These are phyloP conservation scores for Phytophthora constricta DNA, from an alignment of 352 stramenopile species.

Conservation along the genomic window DNA sequence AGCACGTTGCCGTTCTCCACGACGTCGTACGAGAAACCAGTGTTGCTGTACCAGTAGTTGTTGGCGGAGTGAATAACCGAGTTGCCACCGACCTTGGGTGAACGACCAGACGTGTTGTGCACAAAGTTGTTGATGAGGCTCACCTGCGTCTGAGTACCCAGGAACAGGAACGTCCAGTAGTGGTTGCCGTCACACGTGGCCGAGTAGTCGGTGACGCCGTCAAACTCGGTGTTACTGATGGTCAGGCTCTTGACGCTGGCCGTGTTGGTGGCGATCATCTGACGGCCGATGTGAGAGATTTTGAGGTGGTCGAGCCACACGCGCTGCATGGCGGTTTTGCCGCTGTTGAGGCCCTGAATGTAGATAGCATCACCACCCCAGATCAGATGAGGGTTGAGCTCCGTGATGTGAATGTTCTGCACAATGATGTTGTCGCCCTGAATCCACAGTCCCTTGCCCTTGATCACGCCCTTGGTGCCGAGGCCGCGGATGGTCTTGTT, in stretches of 20 bases:
- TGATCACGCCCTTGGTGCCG: constrained; percentile 41
- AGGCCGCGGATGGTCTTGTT: constrained; percentile 48
- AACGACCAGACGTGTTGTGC: constrained; percentile 36
- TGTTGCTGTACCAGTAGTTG: constrained; percentile 46
- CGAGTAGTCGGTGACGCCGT: constrained; percentile 41
- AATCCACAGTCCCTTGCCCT: constrained; percentile 44
- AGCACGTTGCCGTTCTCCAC: constrained; percentile 27
- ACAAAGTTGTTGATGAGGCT: constrained; percentile 38
- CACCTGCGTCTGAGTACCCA: constrained; percentile 16
- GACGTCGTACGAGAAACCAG: constrained; percentile 32
- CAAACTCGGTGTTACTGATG: constrained; percentile 50
- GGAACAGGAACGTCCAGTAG: constrained; percentile 43
- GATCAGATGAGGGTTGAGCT: constrained; percentile 51
- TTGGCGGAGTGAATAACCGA: constrained; percentile 28
- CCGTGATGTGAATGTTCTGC: constrained; percentile 50
- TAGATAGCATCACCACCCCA: constrained; percentile 31
- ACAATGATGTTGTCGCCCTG: constrained; percentile 46
- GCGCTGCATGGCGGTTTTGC: constrained; percentile 22
- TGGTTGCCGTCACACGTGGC: constrained; percentile 48
- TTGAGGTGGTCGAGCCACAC: constrained; percentile 55
- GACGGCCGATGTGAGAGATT: constrained; percentile 31
- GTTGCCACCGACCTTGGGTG: constrained; percentile 16
- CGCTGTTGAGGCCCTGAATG: constrained; percentile 22
- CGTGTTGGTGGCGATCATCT: constrained; percentile 40
- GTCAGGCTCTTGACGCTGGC: constrained; percentile 39